Base-by-base conservation (phyloP, 2,329 filamentous ascomycete species). In the Epichloe glyceriae region DNA sequence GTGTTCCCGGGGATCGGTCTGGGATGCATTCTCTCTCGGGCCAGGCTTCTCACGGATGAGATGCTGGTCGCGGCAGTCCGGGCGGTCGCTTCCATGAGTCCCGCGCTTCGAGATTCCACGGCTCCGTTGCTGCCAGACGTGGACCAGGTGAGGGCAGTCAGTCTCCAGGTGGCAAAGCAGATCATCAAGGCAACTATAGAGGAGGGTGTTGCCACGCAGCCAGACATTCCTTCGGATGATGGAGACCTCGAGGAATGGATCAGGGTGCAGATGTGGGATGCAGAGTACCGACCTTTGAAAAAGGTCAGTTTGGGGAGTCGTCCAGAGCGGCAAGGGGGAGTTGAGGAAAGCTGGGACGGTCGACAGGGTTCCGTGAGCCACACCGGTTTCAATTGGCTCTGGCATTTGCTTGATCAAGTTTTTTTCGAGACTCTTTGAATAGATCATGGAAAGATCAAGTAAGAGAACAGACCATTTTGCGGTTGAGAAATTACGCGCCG, bases 1-100 rank as follows among this genome's bases (percentile, higher is more conserved):
- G 85, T 85, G 15, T 95, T 94, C 65, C 88, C 88, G 0, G 88
- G 88, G 0, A 91, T 95, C 52, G 88, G 88, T 0, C 80, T 95
- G 1, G 89, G 88, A 11, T 79, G 79, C 7, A 78, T 95, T 0
- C 76, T 95, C 1, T 82, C 75, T 26, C 80, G 86, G 14, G 74
- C 84, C 3, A 74, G 70, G 12, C 73, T 82, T 0, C 67, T 95
- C 30, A 85, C 84, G 0, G 82, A 90, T 54, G 78, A 79, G 55
- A 90, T 95, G 80, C 79, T 95, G 12, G 85, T 94, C 0, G 85
- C 86, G 0, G 89, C 88, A 0, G 82, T 86, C 3, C 78, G 83
- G 59, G 85, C 82, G 3, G 76, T 95, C 0, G 83, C 86, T 0
- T 76, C 75, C 4, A 73, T 85, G 52, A 84, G 84, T 0, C 89